phyloP scores from a whole-genome alignment of 2,329 filamentous ascomycete species.

The Albifimbria verrucaria region DNA sequence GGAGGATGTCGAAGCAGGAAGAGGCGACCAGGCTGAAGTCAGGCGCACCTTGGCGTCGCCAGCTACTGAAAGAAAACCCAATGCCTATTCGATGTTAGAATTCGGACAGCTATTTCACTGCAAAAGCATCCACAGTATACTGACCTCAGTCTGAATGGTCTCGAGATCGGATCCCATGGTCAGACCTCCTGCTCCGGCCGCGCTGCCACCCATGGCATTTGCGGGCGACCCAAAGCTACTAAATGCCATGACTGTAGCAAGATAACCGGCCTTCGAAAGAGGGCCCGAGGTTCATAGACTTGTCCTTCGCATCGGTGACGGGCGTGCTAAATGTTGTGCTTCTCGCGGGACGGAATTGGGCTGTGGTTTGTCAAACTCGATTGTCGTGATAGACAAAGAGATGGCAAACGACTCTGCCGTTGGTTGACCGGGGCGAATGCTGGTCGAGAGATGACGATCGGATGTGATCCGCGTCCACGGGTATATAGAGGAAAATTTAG shows the following conservation, averaged over 20 bases:
- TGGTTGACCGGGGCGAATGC: too few species aligned
- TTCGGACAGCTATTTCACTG: conserved; percentile 10
- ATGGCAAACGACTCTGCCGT: too few species aligned
- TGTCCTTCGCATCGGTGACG: conserved; percentile 13
- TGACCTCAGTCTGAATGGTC: conserved; percentile 79
- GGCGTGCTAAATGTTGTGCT: conserved; percentile 11
- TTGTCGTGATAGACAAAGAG: too few species aligned
- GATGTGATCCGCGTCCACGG: too few species aligned
- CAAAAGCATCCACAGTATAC: conserved; percentile 14
- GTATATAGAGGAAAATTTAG: too few species aligned
- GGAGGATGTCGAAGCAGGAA: conserved; percentile 74
- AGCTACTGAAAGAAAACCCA: conserved; percentile 78
- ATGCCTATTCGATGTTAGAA: conserved; percentile 42
- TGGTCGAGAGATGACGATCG: too few species aligned
- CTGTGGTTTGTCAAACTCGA: conserved; percentile 3
- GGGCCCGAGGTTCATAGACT: conserved; percentile 24
- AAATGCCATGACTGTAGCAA: conserved; percentile 59
- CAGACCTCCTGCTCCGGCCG: conserved; percentile 33
- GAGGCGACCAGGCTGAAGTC: conserved; percentile 71
- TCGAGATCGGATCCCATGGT: conserved; percentile 63
- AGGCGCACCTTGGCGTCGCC: conserved; percentile 82
- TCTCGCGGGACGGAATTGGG: conserved; percentile 13
- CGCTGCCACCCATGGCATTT: conserved; percentile 38
- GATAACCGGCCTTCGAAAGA: conserved; percentile 27
- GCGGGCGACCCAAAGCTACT: conserved; percentile 54